Conservation (phyloP, 306 rosid species). For the Erythrophleum fordii region DNA sequence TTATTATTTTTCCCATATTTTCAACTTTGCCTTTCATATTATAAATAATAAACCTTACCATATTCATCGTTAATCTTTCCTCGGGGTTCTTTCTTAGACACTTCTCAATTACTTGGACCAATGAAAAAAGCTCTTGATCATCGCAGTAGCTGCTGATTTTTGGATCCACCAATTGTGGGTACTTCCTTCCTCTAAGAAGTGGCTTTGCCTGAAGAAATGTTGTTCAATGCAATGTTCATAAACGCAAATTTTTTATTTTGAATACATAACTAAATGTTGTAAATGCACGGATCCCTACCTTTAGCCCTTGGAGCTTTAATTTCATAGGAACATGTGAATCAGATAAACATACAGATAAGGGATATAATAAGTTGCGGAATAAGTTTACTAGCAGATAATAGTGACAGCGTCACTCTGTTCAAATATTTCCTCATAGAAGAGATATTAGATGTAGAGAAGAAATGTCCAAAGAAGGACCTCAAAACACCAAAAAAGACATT, state of each 20-base stretch:
- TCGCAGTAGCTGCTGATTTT: constrained; percentile 40
- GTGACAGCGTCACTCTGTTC: not conserved
- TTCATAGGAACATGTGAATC: not conserved
- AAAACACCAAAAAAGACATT: not conserved
- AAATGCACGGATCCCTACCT: not conserved
- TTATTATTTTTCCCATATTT: not conserved
- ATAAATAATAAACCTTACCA: constrained; percentile 38
- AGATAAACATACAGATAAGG: not conserved
- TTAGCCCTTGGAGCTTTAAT: not conserved
- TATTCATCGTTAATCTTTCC: constrained; percentile 47
- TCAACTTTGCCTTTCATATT: not conserved
- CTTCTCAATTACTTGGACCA: constrained; percentile 41
- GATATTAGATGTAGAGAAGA: not conserved
- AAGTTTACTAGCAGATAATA: not conserved
- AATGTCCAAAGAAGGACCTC: not conserved
- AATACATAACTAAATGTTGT: not conserved
- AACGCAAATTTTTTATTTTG: not conserved
- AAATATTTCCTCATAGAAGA: not conserved
- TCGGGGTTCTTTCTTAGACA: constrained; percentile 51
- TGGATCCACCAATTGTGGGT: constrained; percentile 45
- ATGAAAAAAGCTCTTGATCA: constrained; percentile 45
- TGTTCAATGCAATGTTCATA: constrained; percentile 25
- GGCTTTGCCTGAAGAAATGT: constrained; percentile 46
- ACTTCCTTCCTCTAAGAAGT: constrained; percentile 41
- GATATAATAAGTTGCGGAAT: not conserved